Percentiles rank a stretch among this genome's conserved stretches.
Conservation (phyloP, 1,139 yeast species). For the Wickerhamomyces sp. region DNA sequence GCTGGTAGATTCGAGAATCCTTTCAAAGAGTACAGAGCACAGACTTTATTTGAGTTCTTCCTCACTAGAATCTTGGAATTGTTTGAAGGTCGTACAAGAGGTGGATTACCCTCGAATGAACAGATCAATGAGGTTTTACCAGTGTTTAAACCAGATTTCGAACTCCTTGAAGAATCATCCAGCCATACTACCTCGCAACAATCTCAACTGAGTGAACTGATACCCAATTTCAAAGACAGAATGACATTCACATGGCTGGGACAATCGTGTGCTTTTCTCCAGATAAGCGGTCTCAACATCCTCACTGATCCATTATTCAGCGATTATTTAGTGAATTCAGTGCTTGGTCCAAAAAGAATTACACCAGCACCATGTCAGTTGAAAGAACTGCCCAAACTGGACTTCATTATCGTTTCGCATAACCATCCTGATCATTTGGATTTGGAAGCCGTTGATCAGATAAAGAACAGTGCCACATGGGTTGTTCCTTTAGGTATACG, state of each 20-base stretch:
- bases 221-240: conserved; percentile 37
- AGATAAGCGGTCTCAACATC: conserved; percentile 65
- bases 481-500: conserved; percentile 80
- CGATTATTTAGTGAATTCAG: conserved; percentile 55
- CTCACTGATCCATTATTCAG: conserved; percentile 84
- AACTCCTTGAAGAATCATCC: conserved; percentile 19
- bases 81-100: conserved; percentile 59
- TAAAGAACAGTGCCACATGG: conserved; percentile 52
- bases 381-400: conserved; percentile 59
- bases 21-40: conserved; percentile 85
- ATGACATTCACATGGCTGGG: conserved; percentile 86
- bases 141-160: conserved; percentile 51
- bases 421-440: conserved; percentile 96
- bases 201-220: conserved; percentile 17
- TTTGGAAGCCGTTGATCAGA: conserved; percentile 51
- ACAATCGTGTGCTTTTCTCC: conserved; percentile 78
- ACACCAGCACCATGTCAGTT: conserved; percentile 64
- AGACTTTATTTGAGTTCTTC: conserved; percentile 81
- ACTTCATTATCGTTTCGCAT: conserved; percentile 78
- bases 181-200: conserved; percentile 6
- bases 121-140: conserved; percentile 54
- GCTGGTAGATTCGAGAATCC: conserved; percentile 88
- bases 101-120: conserved; percentile 50
- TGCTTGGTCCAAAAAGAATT: conserved; percentile 78
- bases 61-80: conserved; percentile 67